These are phyloP conservation scores for Phytophthora boehmeriae DNA, from an alignment of 352 stramenopile species.

Conservation along the genomic window DNA sequence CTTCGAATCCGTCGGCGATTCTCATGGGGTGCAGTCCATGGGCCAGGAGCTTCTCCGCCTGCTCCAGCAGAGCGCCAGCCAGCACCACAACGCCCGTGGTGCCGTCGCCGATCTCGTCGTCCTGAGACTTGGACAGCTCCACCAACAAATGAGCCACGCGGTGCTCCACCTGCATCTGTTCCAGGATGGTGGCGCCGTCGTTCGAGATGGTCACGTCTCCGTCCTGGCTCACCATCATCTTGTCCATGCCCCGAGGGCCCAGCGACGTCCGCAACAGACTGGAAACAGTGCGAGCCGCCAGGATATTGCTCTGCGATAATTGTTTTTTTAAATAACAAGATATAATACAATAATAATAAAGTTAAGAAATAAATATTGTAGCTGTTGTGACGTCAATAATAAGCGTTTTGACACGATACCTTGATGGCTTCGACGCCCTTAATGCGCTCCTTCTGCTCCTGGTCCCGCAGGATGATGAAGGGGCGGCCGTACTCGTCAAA, in stretches of 20 bases:
- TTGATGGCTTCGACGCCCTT: constrained; percentile 99
- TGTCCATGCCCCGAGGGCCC: constrained; percentile 97
- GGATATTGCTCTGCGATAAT: constrained; percentile 94
- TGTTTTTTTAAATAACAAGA: no score
- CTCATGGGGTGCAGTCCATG: constrained; percentile 98
- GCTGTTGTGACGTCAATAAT: background rate
- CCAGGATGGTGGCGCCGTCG: constrained; percentile 99
- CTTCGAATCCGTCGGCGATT: constrained; percentile 99
- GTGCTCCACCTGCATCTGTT: constrained; percentile 99
- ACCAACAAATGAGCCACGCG: constrained; percentile 98
- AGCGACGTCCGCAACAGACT: constrained; percentile 98
- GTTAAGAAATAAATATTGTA: background rate
- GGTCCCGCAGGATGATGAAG: constrained; percentile 99
- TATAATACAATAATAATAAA: no score
- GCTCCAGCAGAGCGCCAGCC: constrained; percentile 96
- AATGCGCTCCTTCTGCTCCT: constrained; percentile 97
- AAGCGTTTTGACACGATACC: constrained; percentile 36
- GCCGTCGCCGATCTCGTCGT: constrained; percentile 99
- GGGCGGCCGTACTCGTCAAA: constrained; percentile 99
- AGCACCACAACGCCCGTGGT: constrained; percentile 99
- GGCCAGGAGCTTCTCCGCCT: constrained; percentile 96
- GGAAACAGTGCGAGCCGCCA: constrained; percentile 97
- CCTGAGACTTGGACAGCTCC: constrained; percentile 98
- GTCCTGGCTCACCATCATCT: constrained; percentile 99
- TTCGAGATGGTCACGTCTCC: constrained; percentile 99